Percentiles rank a stretch among this genome's conserved stretches.
phyloP scores from a whole-genome alignment of 441 rosid genomes.

The Hura crepitans region DNA sequence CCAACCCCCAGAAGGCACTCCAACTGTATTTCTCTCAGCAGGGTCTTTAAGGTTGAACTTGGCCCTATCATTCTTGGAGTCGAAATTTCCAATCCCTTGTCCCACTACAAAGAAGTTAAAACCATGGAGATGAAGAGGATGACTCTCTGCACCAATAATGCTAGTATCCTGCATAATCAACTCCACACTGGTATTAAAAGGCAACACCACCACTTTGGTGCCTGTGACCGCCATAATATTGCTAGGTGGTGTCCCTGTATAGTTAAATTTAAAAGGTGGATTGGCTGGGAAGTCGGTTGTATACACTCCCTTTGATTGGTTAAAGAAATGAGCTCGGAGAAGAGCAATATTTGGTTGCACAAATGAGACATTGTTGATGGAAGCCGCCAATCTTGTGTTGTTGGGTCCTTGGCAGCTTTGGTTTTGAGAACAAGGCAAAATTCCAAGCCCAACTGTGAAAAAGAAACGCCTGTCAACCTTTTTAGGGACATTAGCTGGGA shows the following conservation, averaged over 20 bases:
- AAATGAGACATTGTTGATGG: slow-evolving; percentile 57
- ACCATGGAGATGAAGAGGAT: slow-evolving; percentile 72
- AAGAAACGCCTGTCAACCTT: slow-evolving; percentile 39
- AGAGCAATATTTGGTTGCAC: slow-evolving; percentile 43
- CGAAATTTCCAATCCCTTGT: slow-evolving; percentile 56
- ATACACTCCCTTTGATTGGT: slow-evolving; percentile 40
- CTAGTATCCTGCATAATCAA: slow-evolving; percentile 63
- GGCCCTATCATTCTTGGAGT: slow-evolving; percentile 41
- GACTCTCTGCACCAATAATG: slow-evolving; percentile 63
- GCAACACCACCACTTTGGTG: slow-evolving; percentile 42
- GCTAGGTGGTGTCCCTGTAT: slow-evolving; percentile 61
- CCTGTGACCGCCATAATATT: slow-evolving; percentile 44
- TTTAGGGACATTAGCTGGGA: slow-evolving; percentile 57
- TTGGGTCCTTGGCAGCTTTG: slow-evolving; percentile 60
- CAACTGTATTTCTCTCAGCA: slow-evolving; percentile 55
- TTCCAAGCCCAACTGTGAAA: slow-evolving; percentile 63
- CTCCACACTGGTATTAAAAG: slow-evolving; percentile 53
- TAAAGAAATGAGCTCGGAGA: slow-evolving; percentile 45
- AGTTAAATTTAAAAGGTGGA: slow-evolving; percentile 47
- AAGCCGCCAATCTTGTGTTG: slow-evolving; percentile 50
- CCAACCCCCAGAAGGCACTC: slow-evolving; percentile 67
- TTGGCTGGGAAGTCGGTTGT: slow-evolving; percentile 47
- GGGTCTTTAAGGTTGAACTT: slow-evolving; percentile 55
- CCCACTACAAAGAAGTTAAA: slow-evolving; percentile 57
- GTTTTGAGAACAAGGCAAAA: slow-evolving; percentile 46